These are phyloP conservation scores for Saccharomycopsis microspora DNA, from an alignment of 805 yeast genomes.

Conservation along the genomic window DNA sequence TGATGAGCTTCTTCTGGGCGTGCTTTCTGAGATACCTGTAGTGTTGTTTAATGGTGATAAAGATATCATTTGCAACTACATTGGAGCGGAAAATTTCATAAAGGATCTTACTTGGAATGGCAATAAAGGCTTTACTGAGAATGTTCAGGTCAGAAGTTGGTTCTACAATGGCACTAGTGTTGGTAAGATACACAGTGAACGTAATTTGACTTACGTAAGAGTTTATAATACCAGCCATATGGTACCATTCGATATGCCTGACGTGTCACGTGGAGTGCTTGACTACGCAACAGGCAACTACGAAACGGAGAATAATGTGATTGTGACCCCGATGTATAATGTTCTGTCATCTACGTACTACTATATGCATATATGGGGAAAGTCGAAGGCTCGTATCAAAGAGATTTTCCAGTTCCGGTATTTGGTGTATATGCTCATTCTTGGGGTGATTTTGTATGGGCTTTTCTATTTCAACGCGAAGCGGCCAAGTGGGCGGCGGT, in stretches of 20 bases:
- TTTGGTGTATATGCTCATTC: slow-evolving; percentile 7
- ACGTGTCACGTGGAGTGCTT: slow-evolving; percentile 44
- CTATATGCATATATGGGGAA: background rate
- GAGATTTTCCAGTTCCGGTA: slow-evolving; percentile 11
- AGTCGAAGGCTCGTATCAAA: slow-evolving; percentile 1
- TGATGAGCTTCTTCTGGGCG: slow-evolving; percentile 50
- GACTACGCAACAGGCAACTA: slow-evolving; percentile 31
- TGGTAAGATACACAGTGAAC: slow-evolving; percentile 34
- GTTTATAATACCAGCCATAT: slow-evolving; percentile 61
- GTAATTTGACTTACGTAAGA: slow-evolving; percentile 54
- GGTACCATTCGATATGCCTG: slow-evolving; percentile 69
- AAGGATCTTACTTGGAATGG: slow-evolving; percentile 57
- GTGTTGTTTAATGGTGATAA: slow-evolving; percentile 77
- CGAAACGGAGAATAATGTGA: slow-evolving; percentile 18
- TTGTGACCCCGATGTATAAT: slow-evolving; percentile 14
- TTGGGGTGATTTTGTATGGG: slow-evolving; percentile 10
- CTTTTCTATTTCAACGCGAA: slow-evolving; percentile 13
- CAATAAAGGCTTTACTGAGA: slow-evolving; percentile 31
- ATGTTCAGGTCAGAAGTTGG: slow-evolving; percentile 28
- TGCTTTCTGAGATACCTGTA: slow-evolving; percentile 49
- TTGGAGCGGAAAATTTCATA: slow-evolving; percentile 63
- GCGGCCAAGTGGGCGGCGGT: background rate
- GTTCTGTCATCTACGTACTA: slow-evolving; percentile 2
- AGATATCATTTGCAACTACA: slow-evolving; percentile 79
- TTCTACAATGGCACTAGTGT: slow-evolving; percentile 28